Evolutionary conservation across 345 rosid species (phyloP), one percentile per base, ranked within the genome.

Genomic region (Dipteronia dyeriana): DNA sequence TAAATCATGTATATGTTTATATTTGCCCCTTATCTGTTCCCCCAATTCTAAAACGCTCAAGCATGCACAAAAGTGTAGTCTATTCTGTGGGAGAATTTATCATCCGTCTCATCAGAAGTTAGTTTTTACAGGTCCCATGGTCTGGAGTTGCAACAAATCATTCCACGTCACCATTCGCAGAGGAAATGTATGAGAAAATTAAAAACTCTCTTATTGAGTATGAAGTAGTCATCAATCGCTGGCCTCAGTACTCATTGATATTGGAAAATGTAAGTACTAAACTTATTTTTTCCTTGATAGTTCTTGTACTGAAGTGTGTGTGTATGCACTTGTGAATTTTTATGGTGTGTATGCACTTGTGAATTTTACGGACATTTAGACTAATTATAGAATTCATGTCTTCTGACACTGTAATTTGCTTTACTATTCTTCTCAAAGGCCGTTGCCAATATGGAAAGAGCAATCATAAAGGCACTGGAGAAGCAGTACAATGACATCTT

Each of bases 81-180:
- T 41, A 71, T 57, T 20, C 14, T 73, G 54, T 68, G 59, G 54
- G n/a, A 73, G 39, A 57, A 56, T 59, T 67, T 17, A 43, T 49
- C 74, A 53, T 69, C 43, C 19, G 25, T 45, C 20, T 60, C 11
- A 17, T 16, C 17, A 39, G 17, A 82, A 79, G 70, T 74, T 20
- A 76, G 51, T 69, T 81, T 68, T 82, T 76, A 76, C 87, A 91
- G 98, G 91, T 93, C 53, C 92, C 94, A 14, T 93, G 96, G 93
- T 88, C 94, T 49, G 98, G 99, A 77, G 92, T 91, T 64, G 77
- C 87, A 73, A 89, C 97, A 81, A 95, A 90, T 78, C 89, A 95
- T 83, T 89, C 93, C 75, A 93, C 98, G 56, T 93, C 97, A 79
- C 97, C 97, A 20, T 96, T 96, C 80, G 97, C 97, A 31, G 98